phyloP scores from a whole-genome alignment of 2,329 filamentous ascomycete species.

The Coleophoma crateriformis region DNA sequence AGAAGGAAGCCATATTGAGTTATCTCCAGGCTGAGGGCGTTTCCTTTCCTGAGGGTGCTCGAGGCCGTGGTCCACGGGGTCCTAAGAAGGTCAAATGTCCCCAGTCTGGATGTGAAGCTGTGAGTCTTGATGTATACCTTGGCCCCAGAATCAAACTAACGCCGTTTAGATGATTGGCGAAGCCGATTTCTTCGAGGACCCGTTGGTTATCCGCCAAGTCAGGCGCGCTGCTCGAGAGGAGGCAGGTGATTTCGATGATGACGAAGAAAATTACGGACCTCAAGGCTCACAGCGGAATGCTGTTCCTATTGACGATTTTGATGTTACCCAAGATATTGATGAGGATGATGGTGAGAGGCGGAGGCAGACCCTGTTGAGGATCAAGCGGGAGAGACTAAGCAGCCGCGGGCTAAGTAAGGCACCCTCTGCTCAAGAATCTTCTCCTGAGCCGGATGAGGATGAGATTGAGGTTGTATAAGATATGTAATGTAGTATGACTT shows the following conservation, averaged over 20 bases:
- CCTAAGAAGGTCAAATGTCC: constrained; percentile 49
- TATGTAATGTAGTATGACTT: too few species aligned
- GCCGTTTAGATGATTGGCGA: constrained; percentile 38
- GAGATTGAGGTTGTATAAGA: constrained; percentile 29
- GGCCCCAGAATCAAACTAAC: not conserved
- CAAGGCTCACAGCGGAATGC: constrained; percentile 13
- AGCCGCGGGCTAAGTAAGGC: constrained; percentile 9
- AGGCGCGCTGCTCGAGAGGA: constrained; percentile 44
- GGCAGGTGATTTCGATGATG: constrained; percentile 35
- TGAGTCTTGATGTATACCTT: constrained; percentile 25
- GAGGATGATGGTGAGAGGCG: constrained; percentile 2
- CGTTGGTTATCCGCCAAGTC: constrained; percentile 51
- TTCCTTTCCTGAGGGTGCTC: constrained; percentile 1
- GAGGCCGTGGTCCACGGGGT: constrained; percentile 2
- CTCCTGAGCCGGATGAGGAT: constrained; percentile 9
- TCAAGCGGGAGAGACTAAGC: constrained; percentile 6
- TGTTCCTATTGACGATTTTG: constrained; percentile 10
- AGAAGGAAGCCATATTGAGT: constrained; percentile 56
- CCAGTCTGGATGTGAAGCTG: constrained; percentile 56
- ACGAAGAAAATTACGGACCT: constrained; percentile 23
- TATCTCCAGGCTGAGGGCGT: constrained; percentile 23
- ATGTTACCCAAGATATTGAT: constrained; percentile 5
- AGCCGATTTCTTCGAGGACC: constrained; percentile 50
- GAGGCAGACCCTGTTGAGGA: not conserved
- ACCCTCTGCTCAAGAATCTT: not conserved